Conservation (phyloP, 2,329 filamentous ascomycete species). For the Thelonectria olida region DNA sequence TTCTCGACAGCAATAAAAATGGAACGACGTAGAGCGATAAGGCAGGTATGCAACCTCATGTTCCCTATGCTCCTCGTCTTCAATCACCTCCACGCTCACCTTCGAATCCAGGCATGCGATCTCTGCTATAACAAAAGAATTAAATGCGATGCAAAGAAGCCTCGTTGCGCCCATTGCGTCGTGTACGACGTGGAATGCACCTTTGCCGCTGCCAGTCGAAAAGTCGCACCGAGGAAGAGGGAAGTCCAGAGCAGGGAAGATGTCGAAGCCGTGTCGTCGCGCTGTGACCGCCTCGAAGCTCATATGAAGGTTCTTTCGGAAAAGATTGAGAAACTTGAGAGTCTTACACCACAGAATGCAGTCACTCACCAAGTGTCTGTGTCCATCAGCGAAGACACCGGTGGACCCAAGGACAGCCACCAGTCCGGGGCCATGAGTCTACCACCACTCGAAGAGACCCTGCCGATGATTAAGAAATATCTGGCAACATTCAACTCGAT, state of each 20-base stretch:
- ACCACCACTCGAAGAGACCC: neutral
- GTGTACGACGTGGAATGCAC: constrained; percentile 12
- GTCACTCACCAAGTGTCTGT: neutral
- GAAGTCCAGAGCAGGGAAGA: neutral
- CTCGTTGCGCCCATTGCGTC: constrained; percentile 22
- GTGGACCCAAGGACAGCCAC: neutral
- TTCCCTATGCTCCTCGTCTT: neutral
- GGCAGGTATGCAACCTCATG: neutral
- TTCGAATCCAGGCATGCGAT: constrained; percentile 24
- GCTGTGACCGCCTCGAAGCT: neutral
- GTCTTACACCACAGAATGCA: neutral
- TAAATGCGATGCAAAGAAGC: constrained; percentile 23
- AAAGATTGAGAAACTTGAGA: neutral
- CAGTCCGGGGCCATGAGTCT: neutral
- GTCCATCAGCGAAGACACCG: neutral
- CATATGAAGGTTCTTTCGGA: neutral
- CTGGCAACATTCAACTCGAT: constrained; percentile 17
- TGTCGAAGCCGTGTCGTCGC: neutral
- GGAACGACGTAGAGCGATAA: neutral
- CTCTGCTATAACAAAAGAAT: constrained; percentile 29
- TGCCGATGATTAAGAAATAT: neutral
- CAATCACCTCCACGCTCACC: neutral
- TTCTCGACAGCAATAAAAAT: neutral
- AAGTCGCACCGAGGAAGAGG: neutral
- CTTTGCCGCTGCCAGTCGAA: constrained; percentile 8